Conservation (phyloP, 805 yeast genomes). For the Tetrapisispora fleetii region DNA sequence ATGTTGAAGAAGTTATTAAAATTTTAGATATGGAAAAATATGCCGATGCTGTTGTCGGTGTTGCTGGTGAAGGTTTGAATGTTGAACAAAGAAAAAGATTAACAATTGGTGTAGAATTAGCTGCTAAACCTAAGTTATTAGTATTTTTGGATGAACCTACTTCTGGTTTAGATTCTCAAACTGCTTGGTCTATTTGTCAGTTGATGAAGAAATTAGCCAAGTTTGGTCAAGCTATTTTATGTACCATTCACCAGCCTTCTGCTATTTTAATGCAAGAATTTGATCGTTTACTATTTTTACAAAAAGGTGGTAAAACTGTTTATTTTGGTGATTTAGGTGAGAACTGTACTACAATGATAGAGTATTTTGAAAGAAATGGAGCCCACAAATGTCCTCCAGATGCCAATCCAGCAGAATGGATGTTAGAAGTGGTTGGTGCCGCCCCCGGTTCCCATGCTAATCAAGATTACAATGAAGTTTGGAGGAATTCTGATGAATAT, state of each 20-base stretch:
- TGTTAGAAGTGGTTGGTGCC: conserved; percentile 78
- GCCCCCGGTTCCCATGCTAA: conserved; percentile 70
- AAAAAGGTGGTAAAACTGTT: conserved; percentile 62
- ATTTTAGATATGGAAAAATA: conserved; percentile 54
- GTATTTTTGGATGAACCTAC: conserved; percentile 61
- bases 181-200: conserved; percentile 58
- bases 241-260: conserved; percentile 82
- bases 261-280: conserved; percentile 69
- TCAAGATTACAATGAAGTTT: conserved; percentile 65
- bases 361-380: conserved; percentile 58
- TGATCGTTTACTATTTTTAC: conserved; percentile 63
- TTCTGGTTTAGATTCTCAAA: conserved; percentile 59
- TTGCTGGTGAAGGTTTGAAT: conserved; percentile 59
- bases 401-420: conserved; percentile 87
- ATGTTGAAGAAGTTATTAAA: conserved; percentile 55
- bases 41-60: conserved; percentile 68
- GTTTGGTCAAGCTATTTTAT: conserved; percentile 54
- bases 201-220: conserved; percentile 50
- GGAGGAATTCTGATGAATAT: conserved; percentile 63
- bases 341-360: conserved; percentile 46
- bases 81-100: conserved; percentile 55
- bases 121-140: conserved; percentile 52
- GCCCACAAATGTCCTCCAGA: conserved; percentile 55
- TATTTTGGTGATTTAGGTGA: conserved; percentile 64
- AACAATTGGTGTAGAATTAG: conserved; percentile 58